phyloP scores from a whole-genome alignment of 2,329 filamentous ascomycete genomes.

The Aspergillus spinulosporus region DNA sequence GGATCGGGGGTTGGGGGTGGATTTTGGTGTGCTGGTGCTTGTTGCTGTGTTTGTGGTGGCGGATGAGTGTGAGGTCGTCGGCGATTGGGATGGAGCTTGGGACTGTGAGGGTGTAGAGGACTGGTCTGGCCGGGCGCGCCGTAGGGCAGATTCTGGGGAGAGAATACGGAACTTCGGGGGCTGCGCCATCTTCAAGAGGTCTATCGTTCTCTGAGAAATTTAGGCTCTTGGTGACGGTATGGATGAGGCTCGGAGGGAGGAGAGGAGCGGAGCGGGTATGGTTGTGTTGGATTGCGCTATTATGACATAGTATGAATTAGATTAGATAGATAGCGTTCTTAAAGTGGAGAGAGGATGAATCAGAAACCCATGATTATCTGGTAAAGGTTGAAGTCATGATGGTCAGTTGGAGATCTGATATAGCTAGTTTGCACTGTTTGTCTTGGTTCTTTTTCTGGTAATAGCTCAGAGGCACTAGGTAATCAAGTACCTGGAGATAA shows the following conservation, averaged over 20 bases:
- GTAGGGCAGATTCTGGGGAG: conserved; percentile 22
- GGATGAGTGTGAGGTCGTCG: neutral
- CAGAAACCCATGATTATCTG: neutral
- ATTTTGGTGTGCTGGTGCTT: conserved; percentile 3
- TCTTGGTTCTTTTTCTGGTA: neutral
- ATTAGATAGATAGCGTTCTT: neutral
- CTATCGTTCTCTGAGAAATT: conserved; percentile 11
- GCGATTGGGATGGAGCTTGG: conserved; percentile 2
- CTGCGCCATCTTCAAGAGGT: conserved; percentile 8
- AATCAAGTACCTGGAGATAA: no score
- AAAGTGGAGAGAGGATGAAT: neutral
- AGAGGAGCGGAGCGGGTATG: neutral
- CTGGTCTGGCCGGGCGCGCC: conserved; percentile 10
- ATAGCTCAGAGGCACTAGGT: neutral
- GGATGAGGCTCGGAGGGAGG: neutral
- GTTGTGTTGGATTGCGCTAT: neutral
- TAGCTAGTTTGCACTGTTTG: conserved; percentile 19
- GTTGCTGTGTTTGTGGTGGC: conserved; percentile 5
- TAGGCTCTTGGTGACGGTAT: neutral
- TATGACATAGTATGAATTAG: neutral
- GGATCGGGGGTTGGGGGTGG: conserved; percentile 15
- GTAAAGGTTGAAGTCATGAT: neutral
- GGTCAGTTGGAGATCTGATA: conserved; percentile 5
- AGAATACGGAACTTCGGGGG: conserved; percentile 24
- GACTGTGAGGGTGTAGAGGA: conserved; percentile 4